Evolutionary conservation across 1,284 basidiomycete species (phyloP).

Genomic region (Fistulinella cinereoalba): DNA sequence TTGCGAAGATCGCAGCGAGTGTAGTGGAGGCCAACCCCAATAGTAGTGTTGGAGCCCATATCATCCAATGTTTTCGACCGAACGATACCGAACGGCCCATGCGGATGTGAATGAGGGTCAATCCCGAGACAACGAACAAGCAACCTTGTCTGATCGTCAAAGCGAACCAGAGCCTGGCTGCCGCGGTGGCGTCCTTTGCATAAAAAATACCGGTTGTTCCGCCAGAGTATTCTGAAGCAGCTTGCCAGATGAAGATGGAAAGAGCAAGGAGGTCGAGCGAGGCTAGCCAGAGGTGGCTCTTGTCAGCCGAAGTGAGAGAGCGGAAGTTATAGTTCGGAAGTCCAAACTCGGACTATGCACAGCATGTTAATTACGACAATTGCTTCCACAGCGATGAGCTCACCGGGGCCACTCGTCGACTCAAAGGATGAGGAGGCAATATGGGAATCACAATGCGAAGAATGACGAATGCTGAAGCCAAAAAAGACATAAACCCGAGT

Average conservation of each 20-base stretch:
- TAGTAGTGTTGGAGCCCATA: slow-evolving; percentile 61
- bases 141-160: slow-evolving; percentile 63
- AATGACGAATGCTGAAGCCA: slow-evolving; percentile 67
- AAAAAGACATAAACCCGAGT: slow-evolving; percentile 65
- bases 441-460: slow-evolving; percentile 69
- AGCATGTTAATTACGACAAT: slow-evolving; percentile 17
- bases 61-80: slow-evolving; percentile 62
- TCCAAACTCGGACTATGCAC: slow-evolving; percentile 61
- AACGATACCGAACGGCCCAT: slow-evolving; percentile 65
- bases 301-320: slow-evolving; percentile 61
- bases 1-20: slow-evolving; percentile 57
- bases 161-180: slow-evolving; percentile 60
- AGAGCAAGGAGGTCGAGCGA: slow-evolving; percentile 60
- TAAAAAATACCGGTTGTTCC: slow-evolving; percentile 42
- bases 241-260: slow-evolving; percentile 62
- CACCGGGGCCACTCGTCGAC: slow-evolving; percentile 66
- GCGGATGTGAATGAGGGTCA: slow-evolving; percentile 67
- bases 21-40: slow-evolving; percentile 54
- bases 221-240: slow-evolving; percentile 48
- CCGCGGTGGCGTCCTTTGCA: slow-evolving; percentile 47
- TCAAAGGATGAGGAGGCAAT: slow-evolving; percentile 65
- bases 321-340: slow-evolving; percentile 55
- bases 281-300: slow-evolving; percentile 70
- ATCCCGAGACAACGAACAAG: slow-evolving; percentile 53
- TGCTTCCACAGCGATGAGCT: slow-evolving; percentile 25